Evolutionary conservation across 306 rosid species (phyloP).

Genomic region (Morella rubra): DNA sequence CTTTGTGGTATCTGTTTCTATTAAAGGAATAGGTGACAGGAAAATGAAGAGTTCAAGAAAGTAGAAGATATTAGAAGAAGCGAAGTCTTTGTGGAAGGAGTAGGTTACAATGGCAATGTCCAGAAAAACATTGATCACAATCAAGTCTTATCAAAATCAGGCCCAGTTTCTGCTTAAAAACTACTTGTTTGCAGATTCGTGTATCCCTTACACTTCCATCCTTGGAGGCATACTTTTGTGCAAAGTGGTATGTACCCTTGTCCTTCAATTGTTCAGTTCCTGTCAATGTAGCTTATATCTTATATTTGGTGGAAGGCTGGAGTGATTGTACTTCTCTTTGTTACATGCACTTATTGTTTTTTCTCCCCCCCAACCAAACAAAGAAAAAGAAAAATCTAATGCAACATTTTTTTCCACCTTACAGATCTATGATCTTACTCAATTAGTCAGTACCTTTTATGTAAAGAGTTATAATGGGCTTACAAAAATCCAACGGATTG

Average conservation of each 20-base stretch:
- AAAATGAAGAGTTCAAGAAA: slow-evolving; percentile 29
- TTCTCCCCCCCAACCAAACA: not conserved
- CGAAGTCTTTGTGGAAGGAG: slow-evolving; percentile 20
- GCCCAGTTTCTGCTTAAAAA: slow-evolving; percentile 39
- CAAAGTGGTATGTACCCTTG: slow-evolving; percentile 49
- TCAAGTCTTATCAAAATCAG: slow-evolving; percentile 58
- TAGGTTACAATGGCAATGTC: slow-evolving; percentile 29
- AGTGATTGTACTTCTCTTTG: not conserved
- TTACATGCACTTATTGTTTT: not conserved
- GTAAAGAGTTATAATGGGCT: slow-evolving; percentile 52
- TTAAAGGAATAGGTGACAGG: not conserved
- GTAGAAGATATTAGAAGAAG: slow-evolving; percentile 21
- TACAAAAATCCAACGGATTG: slow-evolving; percentile 56
- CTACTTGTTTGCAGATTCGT: slow-evolving; percentile 49
- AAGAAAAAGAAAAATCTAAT: not conserved
- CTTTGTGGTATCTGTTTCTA: not conserved
- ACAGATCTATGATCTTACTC: slow-evolving; percentile 57
- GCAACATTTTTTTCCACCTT: not conserved
- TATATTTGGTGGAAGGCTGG: not conserved
- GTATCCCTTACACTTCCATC: slow-evolving; percentile 46
- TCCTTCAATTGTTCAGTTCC: not conserved
- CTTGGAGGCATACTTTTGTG: slow-evolving; percentile 52
- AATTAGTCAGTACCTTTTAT: slow-evolving; percentile 48
- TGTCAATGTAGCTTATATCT: not conserved
- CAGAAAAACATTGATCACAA: slow-evolving; percentile 36